These are phyloP conservation scores for Backusella macrospora DNA, from an alignment of 192 early-diverging fungal species.

Conservation along the genomic window DNA sequence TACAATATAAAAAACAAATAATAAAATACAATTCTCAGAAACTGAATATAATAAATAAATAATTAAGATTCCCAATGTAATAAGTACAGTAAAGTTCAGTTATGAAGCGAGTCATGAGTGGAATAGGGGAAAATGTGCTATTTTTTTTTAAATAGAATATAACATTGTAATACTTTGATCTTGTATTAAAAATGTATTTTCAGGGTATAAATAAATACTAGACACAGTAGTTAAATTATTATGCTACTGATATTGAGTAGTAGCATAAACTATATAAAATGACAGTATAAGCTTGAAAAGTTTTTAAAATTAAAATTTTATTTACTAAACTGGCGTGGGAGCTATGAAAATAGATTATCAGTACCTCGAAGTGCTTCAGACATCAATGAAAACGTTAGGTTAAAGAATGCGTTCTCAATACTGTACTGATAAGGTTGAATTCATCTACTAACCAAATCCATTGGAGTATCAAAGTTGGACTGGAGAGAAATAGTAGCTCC, in stretches of 20 bases:
- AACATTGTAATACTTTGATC: not conserved
- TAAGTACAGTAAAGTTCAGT: not conserved
- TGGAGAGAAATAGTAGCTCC: constrained; percentile 33
- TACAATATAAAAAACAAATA: not conserved
- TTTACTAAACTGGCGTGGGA: constrained; percentile 6
- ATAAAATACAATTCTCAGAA: not conserved
- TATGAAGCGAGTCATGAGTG: not conserved
- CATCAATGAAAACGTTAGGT: not conserved
- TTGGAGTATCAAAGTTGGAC: not conserved
- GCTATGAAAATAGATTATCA: not conserved
- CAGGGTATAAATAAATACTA: not conserved
- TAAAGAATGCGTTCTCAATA: not conserved
- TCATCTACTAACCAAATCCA: not conserved
- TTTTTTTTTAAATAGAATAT: not conserved
- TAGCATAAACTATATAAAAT: not conserved
- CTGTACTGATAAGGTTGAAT: not conserved
- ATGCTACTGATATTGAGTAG: not conserved
- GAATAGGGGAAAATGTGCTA: not conserved
- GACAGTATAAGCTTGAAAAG: not conserved
- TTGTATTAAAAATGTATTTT: not conserved
- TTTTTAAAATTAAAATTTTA: not conserved
- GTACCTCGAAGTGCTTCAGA: not conserved
- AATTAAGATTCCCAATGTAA: not conserved
- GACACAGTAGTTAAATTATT: not conserved
- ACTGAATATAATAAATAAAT: not conserved